Evolutionary conservation across 441 rosid species (phyloP), one percentile per base, ranked within the genome.

Genomic region (Croton setiger): DNA sequence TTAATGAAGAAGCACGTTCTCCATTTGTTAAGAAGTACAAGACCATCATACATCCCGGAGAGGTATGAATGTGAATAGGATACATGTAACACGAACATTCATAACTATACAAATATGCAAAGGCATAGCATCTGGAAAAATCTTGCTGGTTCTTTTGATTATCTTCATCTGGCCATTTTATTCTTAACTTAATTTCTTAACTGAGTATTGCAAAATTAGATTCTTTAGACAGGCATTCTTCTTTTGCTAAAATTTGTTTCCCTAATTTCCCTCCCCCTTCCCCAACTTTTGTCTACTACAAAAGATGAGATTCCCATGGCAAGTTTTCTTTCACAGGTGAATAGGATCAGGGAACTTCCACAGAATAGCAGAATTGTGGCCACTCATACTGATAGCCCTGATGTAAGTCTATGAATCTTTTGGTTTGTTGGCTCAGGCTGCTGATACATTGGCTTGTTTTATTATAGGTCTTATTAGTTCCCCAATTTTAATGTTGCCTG

Each of bases 1-100:
- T 96, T 77, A 96, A 96, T 69, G 99, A 96, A 82, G 98, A 93
- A 84, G 92, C 99, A 55, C 91, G 99, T 33, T 96, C 99, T 64
- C 98, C 99, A 7, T 96, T 96, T 85, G 96, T 96, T 67, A 96
- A 88, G 86, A 96, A 96, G 89, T 87, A 79, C 87, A 96, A 96
- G 83, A 96, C 98, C 64, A 89, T 96, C 77, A 86, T 96, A 73
- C 99, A 96, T 84, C 99, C 99, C 69, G 99, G 99, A 66, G 99
- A 96, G 97, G 99, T 96, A 75, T 72, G 78, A 31, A 45, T 51
- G 51, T 51, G n/a, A 33, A 23, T 39, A 33, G 21, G 51, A 18
- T 20, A 8, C 17, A 8, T 41, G 35, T 41, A 45, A 9, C 15
- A 15, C 15, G 10, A 4, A 17, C 64, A 23, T 31, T 53, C 27